A percentile compares a stretch with the other conserved stretches of the same genome.
Conservation (phyloP, 2,329 filamentous ascomycete species). For the Pseudopithomyces maydicus region DNA sequence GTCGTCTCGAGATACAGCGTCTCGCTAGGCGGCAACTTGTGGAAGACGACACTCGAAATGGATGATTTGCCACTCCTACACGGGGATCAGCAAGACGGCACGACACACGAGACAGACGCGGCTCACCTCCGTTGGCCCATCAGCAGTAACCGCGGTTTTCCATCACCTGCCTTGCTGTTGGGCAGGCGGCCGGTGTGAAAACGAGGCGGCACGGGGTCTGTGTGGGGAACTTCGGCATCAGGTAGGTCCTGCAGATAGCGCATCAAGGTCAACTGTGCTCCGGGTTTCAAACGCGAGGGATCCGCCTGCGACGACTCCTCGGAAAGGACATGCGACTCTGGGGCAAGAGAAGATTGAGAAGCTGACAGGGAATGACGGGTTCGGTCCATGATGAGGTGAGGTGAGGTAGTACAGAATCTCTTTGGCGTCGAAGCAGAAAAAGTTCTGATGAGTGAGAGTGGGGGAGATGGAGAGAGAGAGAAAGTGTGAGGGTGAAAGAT, state of each 20-base stretch:
- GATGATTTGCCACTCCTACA: conserved; percentile 94
- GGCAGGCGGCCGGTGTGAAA: conserved; percentile 51
- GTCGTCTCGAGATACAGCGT: conserved; percentile 96
- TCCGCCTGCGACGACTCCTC: conserved; percentile 25
- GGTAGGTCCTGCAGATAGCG: conserved; percentile 50
- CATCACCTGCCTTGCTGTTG: conserved; percentile 59
- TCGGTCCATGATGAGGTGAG: conserved; percentile 34
- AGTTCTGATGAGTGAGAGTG: conserved; percentile 6
- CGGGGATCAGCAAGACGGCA: conserved; percentile 16
- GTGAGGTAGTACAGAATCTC: conserved; percentile 41
- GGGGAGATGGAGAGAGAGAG: too few species aligned
- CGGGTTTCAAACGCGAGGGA: conserved; percentile 42
- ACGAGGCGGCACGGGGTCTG: conserved; percentile 40
- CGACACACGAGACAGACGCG: neutral
- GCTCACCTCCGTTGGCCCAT: conserved; percentile 93
- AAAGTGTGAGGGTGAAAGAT: neutral
- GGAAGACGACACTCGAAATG: conserved; percentile 98
- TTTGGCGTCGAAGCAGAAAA: conserved; percentile 21
- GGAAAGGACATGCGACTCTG: conserved; percentile 19
- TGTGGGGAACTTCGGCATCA: conserved; percentile 46
- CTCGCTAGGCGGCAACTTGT: conserved; percentile 95
- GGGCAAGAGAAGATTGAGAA: conserved; percentile 18
- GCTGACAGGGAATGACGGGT: conserved; percentile 29
- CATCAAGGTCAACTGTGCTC: conserved; percentile 49
- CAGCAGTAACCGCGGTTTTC: conserved; percentile 82